phyloP scores from a whole-genome alignment of 805 yeast genomes.

The Monosporozyma siamensis region DNA sequence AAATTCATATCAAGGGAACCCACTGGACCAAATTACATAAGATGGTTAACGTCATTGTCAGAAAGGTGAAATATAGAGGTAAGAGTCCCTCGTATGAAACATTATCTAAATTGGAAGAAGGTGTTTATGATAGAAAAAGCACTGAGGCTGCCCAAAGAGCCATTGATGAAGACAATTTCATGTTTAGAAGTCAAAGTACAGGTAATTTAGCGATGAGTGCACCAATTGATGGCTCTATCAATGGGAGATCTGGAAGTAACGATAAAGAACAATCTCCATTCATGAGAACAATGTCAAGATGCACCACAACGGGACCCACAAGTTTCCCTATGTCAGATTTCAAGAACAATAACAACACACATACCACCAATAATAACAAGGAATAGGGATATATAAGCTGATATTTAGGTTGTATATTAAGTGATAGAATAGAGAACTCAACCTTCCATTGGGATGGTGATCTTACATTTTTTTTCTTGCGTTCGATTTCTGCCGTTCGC shows the following conservation, averaged over 20 bases:
- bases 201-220: conserved; percentile 11
- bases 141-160: not conserved
- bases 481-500: too few relatives aligned
- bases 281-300: not conserved
- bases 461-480: too few relatives aligned
- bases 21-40: not conserved
- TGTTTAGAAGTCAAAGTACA: conserved; percentile 26
- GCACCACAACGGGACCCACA: not conserved
- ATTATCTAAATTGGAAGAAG: conserved; percentile 4
- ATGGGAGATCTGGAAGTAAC: not conserved
- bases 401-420: too few relatives aligned
- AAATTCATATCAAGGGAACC: not conserved
- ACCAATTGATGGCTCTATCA: not conserved
- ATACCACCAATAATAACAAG: not conserved
- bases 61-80: not conserved
- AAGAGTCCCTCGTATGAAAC: not conserved
- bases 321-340: not conserved
- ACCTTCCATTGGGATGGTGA: too few relatives aligned
- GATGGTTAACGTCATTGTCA: not conserved
- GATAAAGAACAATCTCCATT: not conserved
- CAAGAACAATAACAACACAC: not conserved
- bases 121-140: conserved; percentile 1
- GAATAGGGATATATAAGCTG: not conserved
- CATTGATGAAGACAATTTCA: conserved; percentile 1
- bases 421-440: too few relatives aligned